Base-by-base conservation (phyloP, 1,139 yeast genomes). In the Candida frijolesensis region DNA sequence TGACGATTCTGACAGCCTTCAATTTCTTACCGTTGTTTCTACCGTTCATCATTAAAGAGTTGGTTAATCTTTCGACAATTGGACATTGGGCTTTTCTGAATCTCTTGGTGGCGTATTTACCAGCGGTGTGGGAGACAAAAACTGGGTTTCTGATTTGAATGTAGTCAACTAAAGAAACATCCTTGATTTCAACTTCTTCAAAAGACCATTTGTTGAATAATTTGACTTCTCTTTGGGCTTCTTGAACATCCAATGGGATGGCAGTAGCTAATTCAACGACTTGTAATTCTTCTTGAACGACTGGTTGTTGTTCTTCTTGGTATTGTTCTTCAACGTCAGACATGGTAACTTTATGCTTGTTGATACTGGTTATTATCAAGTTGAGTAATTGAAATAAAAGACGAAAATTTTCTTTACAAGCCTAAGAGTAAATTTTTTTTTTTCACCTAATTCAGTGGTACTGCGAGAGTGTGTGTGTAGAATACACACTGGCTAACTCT, bases 41-140 rank as follows among this genome's bases (percentile, higher is more conserved):
- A 84, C 99, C 99, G 87, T 95, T 91, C 99, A 95, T 95, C 99
- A 95, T 95, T 76, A 95, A 85, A 62, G 99, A 89, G 94, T 94
- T 94, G 82, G 99, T 92, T 78, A 95, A 86, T 87, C 99, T 94
- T 87, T 95, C 99, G 68, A 95, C 79, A 76, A 95, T 87, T 73
- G 99, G 99, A 84, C 97, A 92, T 86, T 94, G 98, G 66, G 99
- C 96, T 89, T 95, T 95, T 88, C 98, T 92, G 89, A 95, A 95
- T 83, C 99, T 92, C 90, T 94, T 94, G 82, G 91, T 79, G 72
- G 98, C 99, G 84, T 92, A 95, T 82, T 97, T 92, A 78, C 99
- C 99, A 68, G 99, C 97, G 69, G 98, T 91, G 96, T 95, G 99
- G 70, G 98, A 83, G 62, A 92, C 96, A 72, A 92, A 94, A 70